A percentile compares a stretch with the other conserved stretches of the same genome.
Evolutionary conservation across 2,329 filamentous ascomycete genomes (phyloP).

Genomic region (Aphanocladium album): DNA sequence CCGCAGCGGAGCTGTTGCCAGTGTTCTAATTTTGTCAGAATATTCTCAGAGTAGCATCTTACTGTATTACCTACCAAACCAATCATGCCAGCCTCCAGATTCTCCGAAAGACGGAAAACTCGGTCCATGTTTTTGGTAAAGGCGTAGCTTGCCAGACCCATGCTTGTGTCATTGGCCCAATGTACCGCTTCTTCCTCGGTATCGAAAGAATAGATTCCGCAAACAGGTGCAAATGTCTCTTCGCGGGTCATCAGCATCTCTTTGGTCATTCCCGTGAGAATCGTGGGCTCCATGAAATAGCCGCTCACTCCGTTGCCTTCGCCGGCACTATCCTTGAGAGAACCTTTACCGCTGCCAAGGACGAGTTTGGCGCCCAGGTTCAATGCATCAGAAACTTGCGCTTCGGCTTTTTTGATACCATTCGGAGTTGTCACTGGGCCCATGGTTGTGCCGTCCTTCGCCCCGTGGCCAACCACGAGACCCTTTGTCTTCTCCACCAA

Average conservation of each 20-base stretch:
- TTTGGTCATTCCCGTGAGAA: conserved; percentile 60
- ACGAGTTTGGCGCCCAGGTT: conserved; percentile 6
- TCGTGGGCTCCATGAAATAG: conserved; percentile 65
- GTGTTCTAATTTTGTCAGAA: conserved; percentile 22
- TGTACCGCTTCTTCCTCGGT: conserved; percentile 65
- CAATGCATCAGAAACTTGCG: conserved; percentile 55
- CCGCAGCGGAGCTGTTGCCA: conserved; percentile 36
- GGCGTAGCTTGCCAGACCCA: conserved; percentile 69
- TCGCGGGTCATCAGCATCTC: conserved; percentile 63
- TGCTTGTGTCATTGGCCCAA: conserved; percentile 60
- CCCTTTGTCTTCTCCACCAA: conserved; percentile 47
- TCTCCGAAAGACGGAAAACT: conserved; percentile 39
- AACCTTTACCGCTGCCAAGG: conserved; percentile 9
- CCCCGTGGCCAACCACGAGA: conserved; percentile 58
- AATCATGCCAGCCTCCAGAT: conserved; percentile 42
- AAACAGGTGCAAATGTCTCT: conserved; percentile 69
- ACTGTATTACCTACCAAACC: conserved; percentile 30
- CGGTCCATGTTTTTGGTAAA: conserved; percentile 47
- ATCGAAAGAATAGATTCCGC: conserved; percentile 63
- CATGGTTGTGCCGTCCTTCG: conserved; percentile 32
- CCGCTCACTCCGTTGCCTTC: conserved; percentile 42
- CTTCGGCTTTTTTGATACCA: conserved; percentile 30
- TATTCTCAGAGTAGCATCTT: no score
- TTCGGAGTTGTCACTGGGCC: conserved; percentile 31
- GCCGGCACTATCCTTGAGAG: conserved; percentile 22